A percentile compares a stretch with the other conserved stretches of the same genome.
Conservation (phyloP, 495 filamentous ascomycete genomes). For the Penicillium chermesinum region DNA sequence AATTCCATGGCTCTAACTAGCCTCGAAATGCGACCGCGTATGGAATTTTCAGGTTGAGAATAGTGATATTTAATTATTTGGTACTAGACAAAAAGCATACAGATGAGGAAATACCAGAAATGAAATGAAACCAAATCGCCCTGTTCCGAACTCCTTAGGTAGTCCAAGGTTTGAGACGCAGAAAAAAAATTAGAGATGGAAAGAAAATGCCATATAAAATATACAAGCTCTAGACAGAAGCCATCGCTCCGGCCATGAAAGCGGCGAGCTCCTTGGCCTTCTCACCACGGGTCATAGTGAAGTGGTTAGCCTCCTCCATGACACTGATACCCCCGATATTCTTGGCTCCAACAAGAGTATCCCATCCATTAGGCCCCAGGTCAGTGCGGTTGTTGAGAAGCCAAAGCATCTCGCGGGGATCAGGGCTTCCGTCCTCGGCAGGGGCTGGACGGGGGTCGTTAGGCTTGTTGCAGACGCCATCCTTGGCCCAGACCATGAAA, state of each 20-base stretch:
- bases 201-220: constrained; percentile 1
- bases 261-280: constrained; percentile 33
- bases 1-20: no score
- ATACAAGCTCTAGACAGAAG: constrained; percentile 10
- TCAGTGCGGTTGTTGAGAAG: constrained; percentile 72
- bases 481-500: constrained; percentile 71
- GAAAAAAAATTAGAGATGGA: constrained; percentile 1
- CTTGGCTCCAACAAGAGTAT: constrained; percentile 59
- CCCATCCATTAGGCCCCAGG: constrained; percentile 77
- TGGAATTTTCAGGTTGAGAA: background rate
- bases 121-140: background rate
- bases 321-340: constrained; percentile 59
- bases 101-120: background rate
- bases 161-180: background rate
- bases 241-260: constrained; percentile 29
- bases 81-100: background rate
- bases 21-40: background rate
- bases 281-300: constrained; percentile 37
- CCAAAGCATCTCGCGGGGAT: constrained; percentile 62
- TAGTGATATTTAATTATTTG: background rate
- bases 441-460: constrained; percentile 67
- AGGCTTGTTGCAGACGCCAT: constrained; percentile 70
- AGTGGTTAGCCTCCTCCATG: constrained; percentile 39
- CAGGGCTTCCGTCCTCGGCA: constrained; percentile 52
- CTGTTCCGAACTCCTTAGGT: background rate